Base-by-base conservation (phyloP, 805 yeast species). In the Candida maesae region DNA sequence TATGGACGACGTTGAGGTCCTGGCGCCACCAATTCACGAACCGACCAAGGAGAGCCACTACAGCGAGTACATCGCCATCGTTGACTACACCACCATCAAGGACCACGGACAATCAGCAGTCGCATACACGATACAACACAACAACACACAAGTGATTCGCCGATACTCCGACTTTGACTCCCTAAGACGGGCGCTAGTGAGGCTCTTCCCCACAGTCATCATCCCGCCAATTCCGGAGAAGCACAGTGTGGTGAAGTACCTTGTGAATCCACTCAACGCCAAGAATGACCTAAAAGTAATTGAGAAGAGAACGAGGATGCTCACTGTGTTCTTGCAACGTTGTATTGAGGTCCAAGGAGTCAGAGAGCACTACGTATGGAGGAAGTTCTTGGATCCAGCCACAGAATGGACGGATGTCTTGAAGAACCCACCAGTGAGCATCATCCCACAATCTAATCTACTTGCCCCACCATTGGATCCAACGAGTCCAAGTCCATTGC, bases 171-270 rank as follows among this genome's bases (percentile, higher is more conserved):
- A 93, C 58, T 93, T 93, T 61, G 97, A 88, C 56, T 75, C 84
- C 40, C 70, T 93, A 23, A 67, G 96, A 39, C 79, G 73, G 33
- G 74, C 82, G 3, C 70, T 93, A 19, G 67, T 79, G 5, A 79
- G 79, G 53, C 65, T 86, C 24, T 89, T 85, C 53, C 97, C 98
- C 1, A 79, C 91, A 28, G 65, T 79, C 6, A 71, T 93, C 4
- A 75, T 93, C 2, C 98, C 99, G 2, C 95, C 97, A 0, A 87
- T 93, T n/a, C 99, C 99, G 0, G 86, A 81, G 66, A 84, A 84
- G 59, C 90, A 84, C 59, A 71, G 85, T 13, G 59, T 84, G n/a
- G 59, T 67, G 6, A 68, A 65, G 45, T 71, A 71, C 46, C 59
- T 71, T 33, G 47, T 66, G 35, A 67, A 64, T 38, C 76, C 74